Evolutionary conservation across 1,284 basidiomycete species (phyloP).

Genomic region (Apiotrichum sp.): DNA sequence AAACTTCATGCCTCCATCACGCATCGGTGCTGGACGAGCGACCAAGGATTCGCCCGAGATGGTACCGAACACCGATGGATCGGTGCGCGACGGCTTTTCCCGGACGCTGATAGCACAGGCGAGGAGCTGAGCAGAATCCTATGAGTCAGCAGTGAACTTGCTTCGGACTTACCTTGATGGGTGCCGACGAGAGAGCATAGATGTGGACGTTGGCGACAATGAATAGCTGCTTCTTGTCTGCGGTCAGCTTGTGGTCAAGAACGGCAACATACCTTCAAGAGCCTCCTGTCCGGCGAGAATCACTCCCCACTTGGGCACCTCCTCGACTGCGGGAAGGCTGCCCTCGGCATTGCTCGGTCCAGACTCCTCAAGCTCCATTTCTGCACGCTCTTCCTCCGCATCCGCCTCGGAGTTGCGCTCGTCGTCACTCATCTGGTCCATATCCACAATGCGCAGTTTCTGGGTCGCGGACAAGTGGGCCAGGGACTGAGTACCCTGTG

Average conservation of each 20-base stretch:
- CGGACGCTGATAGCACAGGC: constrained; percentile 23
- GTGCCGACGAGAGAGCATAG: constrained; percentile 32
- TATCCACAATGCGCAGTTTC: constrained; percentile 37
- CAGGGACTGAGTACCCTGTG: constrained; percentile 23
- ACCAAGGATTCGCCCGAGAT: constrained; percentile 30
- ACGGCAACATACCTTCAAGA: constrained; percentile 31
- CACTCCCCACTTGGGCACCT: constrained; percentile 33
- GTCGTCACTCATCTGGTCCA: constrained; percentile 39
- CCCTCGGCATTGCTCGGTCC: constrained; percentile 8
- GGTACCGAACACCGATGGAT: constrained; percentile 30
- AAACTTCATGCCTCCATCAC: constrained; percentile 27
- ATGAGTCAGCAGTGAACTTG: not conserved
- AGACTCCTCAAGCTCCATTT: constrained; percentile 15
- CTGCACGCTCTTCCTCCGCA: constrained; percentile 17
- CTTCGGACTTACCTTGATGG: constrained; percentile 13
- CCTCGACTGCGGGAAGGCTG: constrained; percentile 14
- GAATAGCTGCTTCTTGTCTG: constrained; percentile 39
- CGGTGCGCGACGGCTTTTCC: constrained; percentile 17
- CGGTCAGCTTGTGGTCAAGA: not conserved
- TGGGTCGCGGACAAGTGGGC: constrained; percentile 26
- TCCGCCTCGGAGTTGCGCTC: constrained; percentile 36
- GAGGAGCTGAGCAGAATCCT: constrained; percentile 39
- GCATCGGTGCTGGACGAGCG: constrained; percentile 15
- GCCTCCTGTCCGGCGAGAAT: constrained; percentile 29
- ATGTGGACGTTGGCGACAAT: constrained; percentile 32